Base-by-base conservation (phyloP, 2,329 filamentous ascomycete species). In the Microcyclospora tardicrescens region DNA sequence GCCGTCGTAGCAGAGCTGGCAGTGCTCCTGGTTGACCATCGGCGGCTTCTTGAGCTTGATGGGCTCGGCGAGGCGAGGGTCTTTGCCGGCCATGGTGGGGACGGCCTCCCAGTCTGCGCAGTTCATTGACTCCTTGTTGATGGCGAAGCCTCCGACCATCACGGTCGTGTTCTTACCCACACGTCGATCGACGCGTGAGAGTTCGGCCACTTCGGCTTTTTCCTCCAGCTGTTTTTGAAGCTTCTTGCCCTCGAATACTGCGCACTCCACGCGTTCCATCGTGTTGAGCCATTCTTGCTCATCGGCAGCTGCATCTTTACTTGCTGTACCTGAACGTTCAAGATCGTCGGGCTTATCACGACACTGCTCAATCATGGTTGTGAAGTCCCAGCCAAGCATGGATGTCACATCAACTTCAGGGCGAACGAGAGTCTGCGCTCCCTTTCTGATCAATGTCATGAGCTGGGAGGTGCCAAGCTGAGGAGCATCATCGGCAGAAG, bases 161-260 rank as follows among this genome's bases (percentile, higher is more conserved):
- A 77, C 68, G 0, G 70, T 75, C 1, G 68, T 71, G 41, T 75
- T 71, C 52, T 77, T 77, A 35, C 68, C 69, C 5, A 64, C 57
- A 8, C 73, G 64, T 2, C 73, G 63, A 33, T 72, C 67, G 9
- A 63, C 62, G 15, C 66, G 63, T 38, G 47, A 33, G 33, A 54
- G 47, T 37, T 52, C 50, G 37, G 36, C 36, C 8, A 5, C 19
- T 32, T 39, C 28, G 29, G 60, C 51, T 12, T 55, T 54, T 36
- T 36, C 58, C 43, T 54, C 53, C n/a, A 59, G 46, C 24, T 61
- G 45, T n/a, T 61, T 61, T 10, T 66, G 61, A 38, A 69, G 63
- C 15, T 63, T 66, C 45, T 70, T 69, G 2, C 74, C 74, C 27
- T 76, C 66, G 37, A 77, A 75, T 0, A 77, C 61, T 5, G 69